These are phyloP conservation scores for Harrya chromipes DNA, from an alignment of 768 basidiomycete genomes.

Conservation along the genomic window DNA sequence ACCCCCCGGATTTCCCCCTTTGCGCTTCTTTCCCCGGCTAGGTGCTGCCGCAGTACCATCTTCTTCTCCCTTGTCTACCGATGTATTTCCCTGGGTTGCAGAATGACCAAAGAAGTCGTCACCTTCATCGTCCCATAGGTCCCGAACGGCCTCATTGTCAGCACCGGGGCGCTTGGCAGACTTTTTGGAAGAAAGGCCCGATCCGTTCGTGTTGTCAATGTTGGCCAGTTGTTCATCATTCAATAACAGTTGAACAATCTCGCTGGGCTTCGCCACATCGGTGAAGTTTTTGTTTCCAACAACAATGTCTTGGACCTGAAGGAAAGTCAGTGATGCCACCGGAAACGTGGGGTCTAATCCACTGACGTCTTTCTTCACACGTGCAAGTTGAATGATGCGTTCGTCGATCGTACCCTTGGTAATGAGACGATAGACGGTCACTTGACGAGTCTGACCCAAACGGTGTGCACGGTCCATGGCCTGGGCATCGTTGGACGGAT, in stretches of 20 bases:
- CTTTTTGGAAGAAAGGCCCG: conserved; percentile 35
- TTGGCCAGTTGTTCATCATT: conserved; percentile 91
- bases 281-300: conserved; percentile 96
- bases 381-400: conserved; percentile 92
- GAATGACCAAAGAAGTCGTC: conserved; percentile 81
- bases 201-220: conserved; percentile 47
- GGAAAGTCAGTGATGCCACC: conserved; percentile 1
- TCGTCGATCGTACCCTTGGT: conserved; percentile 95
- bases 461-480: conserved; percentile 99
- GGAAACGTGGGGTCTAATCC: background rate
- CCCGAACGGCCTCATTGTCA: conserved; percentile 43
- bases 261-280: conserved; percentile 90
- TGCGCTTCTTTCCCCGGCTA: conserved; percentile 34
- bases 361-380: conserved; percentile 93
- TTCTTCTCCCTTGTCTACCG: conserved; percentile 29
- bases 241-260: conserved; percentile 91
- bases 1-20: conserved; percentile 21
- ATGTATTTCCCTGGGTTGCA: conserved; percentile 22
- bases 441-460: conserved; percentile 94
- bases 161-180: conserved; percentile 35
- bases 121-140: conserved; percentile 84
- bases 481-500: conserved; percentile 96
- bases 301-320: conserved; percentile 96
- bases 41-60: conserved; percentile 26
- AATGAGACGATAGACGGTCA: conserved; percentile 93